Conservation (phyloP, 345 rosid species). For the Hibiscus syriacus region DNA sequence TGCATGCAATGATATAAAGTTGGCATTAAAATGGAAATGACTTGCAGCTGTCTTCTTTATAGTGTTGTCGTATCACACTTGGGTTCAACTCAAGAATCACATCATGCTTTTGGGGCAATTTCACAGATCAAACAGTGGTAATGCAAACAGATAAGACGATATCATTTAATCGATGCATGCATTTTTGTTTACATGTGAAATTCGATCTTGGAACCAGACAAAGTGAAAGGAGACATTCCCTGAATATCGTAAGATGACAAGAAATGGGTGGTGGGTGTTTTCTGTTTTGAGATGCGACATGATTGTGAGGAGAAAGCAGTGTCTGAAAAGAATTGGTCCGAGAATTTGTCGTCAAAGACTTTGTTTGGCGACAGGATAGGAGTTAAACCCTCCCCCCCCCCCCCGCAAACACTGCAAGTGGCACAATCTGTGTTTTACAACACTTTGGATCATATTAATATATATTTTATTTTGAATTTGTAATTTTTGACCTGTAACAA, state of each 20-base stretch:
- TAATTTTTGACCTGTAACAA: too few relatives aligned
- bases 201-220: not conserved
- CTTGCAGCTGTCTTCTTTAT: conserved; percentile 2
- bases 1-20: conserved; percentile 3
- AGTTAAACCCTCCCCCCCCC: too few relatives aligned
- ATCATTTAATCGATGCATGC: too few relatives aligned
- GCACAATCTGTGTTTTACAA: too few relatives aligned
- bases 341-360: conserved; percentile 8
- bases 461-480: too few relatives aligned
- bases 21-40: not conserved
- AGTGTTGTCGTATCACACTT: conserved; percentile 4
- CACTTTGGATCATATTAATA: too few relatives aligned
- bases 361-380: conserved; percentile 4
- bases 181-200: too few relatives aligned
- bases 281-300: not conserved
- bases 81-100: conserved; percentile 5
- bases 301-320: conserved; percentile 8
- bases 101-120: not conserved
- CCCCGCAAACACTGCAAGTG: too few relatives aligned
- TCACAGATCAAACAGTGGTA: not conserved
- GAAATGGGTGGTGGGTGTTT: not conserved
- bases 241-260: not conserved
- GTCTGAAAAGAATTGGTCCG: not conserved
- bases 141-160: not conserved
- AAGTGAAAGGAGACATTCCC: not conserved